Evolutionary conservation across 345 rosid genomes (phyloP).

Genomic region (Eucalyptus pauciflora): DNA sequence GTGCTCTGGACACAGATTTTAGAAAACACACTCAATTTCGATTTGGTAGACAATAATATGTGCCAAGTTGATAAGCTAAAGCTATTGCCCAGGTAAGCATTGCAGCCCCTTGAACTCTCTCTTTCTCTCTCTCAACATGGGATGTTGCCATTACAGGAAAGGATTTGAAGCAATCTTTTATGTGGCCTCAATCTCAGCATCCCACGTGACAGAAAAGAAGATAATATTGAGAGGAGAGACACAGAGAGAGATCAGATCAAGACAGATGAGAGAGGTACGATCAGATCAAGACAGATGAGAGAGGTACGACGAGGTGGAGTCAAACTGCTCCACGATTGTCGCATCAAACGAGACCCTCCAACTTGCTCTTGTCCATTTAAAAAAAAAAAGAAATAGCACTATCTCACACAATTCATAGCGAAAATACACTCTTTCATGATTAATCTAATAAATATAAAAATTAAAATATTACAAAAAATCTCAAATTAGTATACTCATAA

Average conservation of each 20-base stretch:
- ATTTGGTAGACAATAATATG: background rate
- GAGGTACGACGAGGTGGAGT: background rate
- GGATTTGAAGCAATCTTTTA: background rate
- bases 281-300: background rate
- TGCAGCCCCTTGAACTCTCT: background rate
- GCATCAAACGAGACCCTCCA: background rate
- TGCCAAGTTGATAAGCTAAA: background rate
- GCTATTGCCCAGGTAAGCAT: background rate
- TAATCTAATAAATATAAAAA: background rate
- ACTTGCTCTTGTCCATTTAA: background rate
- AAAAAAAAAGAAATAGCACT: background rate
- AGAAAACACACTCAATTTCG: background rate
- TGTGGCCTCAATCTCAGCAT: background rate
- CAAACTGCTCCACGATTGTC: background rate
- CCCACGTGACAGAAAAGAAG: background rate
- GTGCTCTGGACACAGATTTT: no score
- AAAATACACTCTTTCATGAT: background rate
- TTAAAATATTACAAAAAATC: no score
- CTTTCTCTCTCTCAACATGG: background rate
- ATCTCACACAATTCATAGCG: background rate
- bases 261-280: background rate
- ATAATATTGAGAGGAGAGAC: background rate
- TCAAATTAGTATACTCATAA: no score
- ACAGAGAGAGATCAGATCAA: background rate
- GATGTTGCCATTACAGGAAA: background rate